Base-by-base conservation (phyloP, 2,329 filamentous ascomycete species). In the Boeremia exigua region DNA sequence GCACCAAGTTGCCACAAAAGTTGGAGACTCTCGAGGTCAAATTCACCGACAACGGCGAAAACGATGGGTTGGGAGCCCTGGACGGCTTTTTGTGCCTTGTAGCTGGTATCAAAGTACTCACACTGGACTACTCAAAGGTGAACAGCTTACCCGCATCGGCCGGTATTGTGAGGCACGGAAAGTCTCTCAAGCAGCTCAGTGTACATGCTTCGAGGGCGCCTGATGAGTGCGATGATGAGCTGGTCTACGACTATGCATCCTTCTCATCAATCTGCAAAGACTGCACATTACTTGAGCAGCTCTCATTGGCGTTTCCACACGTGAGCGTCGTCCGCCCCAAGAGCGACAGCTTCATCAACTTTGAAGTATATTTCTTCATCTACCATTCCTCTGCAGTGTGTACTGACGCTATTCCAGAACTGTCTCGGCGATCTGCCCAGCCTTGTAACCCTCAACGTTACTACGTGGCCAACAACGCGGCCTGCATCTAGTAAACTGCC, bases 31-130 rank as follows among this genome's bases (percentile, higher is more conserved):
- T 82, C 6, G 78, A 80, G 39, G 68, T 81, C 50, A 80, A 81
- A 62, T 78, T 81, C 57, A 75, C 77, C 28, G 80, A 81, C 46
- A 81, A 81, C 51, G 39, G 64, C 2, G 80, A 82, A 51, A 78
- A 79, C 30, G 79, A 82, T 47, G 76, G 75, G 6, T 61, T 82
- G 27, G 67, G 73, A 2, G 80, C 80, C 1, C 66, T 82, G 19
- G 79, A 82, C 34, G 79, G 77, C 29, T 80, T 82, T 60, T 58
- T 82, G 27, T 79, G 77, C 40, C 68, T 81, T 5, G 77, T 81
- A 0, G 75, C 77, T 11, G 79, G 80, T 2, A 67, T 82, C 49
- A 68, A 76, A 52, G 67, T 74, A 1, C 68, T 82, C 29, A 77
- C 76, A 5, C 69, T 82, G 33, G 80, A 82, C 59, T 62, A 81